Percentiles rank a stretch among this genome's conserved stretches.
phyloP scores from a whole-genome alignment of 2,329 filamentous ascomycete species.

The Alternaria sp. region DNA sequence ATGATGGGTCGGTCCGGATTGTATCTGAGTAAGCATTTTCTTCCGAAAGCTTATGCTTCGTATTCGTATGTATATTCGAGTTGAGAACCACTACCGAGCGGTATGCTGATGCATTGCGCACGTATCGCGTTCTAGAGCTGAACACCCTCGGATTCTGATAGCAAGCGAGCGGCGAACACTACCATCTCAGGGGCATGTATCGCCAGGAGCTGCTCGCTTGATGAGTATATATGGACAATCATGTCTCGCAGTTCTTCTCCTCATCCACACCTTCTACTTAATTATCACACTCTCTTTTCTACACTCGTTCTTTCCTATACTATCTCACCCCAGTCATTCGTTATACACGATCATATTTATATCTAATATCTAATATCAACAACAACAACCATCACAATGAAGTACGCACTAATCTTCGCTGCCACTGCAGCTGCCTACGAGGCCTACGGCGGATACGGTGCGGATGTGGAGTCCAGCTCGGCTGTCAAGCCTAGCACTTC shows the following conservation, averaged over 20 bases:
- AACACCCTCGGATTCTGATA: conserved; percentile 4
- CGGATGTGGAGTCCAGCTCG: conserved; percentile 19
- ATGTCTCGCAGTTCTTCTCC: conserved; percentile 2
- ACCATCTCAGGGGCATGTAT: conserved; percentile 23
- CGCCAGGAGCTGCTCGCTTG: neutral
- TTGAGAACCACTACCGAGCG: conserved; percentile 2
- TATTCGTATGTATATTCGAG: conserved; percentile 3
- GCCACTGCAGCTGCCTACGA: conserved; percentile 35
- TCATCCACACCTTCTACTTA: conserved; percentile 31
- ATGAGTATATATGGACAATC: conserved; percentile 22
- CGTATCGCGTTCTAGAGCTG: conserved; percentile 15
- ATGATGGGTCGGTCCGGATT: neutral
- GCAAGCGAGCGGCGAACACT: conserved; percentile 15
- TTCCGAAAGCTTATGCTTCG: conserved; percentile 5
- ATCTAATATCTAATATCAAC: conserved; percentile 14
- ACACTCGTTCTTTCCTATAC: conserved; percentile 20
- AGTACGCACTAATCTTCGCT: conserved; percentile 39
- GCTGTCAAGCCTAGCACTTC: conserved; percentile 22
- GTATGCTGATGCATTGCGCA: conserved; percentile 9
- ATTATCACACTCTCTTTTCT: conserved; percentile 25
- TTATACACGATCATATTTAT: conserved; percentile 23
- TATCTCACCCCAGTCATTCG: conserved; percentile 40
- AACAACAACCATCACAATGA: conserved; percentile 30
- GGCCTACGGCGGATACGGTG: conserved; percentile 26
- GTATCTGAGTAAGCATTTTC: neutral